A percentile compares a stretch with the other conserved stretches of the same genome.
Conservation (phyloP, 2,329 filamentous ascomycete genomes). For the Neonectria hederae region DNA sequence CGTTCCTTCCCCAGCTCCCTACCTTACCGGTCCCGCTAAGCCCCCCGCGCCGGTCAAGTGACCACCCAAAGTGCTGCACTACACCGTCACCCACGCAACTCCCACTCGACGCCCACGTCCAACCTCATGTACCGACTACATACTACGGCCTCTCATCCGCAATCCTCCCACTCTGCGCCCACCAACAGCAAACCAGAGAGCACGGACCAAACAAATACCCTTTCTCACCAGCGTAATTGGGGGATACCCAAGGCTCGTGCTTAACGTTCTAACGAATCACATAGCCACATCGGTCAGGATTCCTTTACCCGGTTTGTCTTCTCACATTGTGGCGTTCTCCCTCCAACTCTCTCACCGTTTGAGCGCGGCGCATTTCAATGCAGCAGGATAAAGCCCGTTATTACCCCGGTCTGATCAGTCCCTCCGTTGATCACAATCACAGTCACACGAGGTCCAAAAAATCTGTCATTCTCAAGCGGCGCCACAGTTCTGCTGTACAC, state of each 20-base stretch:
- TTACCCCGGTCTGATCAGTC: constrained; percentile 1
- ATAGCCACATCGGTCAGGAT: neutral
- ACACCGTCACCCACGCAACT: constrained; percentile 22
- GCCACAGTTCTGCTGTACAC: constrained; percentile 5
- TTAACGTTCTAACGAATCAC: constrained; percentile 6
- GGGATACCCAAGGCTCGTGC: neutral
- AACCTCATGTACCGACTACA: constrained; percentile 13
- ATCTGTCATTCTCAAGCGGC: constrained; percentile 2
- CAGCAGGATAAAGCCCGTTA: constrained; percentile 1
- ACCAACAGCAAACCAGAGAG: neutral
- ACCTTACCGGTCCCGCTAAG: constrained; percentile 23
- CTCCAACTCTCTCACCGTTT: constrained; percentile 10
- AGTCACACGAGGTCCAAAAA: constrained; percentile 19
- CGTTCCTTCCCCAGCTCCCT: constrained; percentile 5
- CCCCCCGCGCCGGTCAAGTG: constrained; percentile 30
- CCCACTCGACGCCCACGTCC: constrained; percentile 5
- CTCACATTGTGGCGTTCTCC: constrained; percentile 17
- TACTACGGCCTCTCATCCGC: constrained; percentile 1
- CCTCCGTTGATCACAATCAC: constrained; percentile 2
- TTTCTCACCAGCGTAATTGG: constrained; percentile 6
- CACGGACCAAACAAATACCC: neutral
- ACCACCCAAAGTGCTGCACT: constrained; percentile 25
- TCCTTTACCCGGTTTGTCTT: constrained; percentile 12
- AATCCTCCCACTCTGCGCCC: constrained; percentile 4
- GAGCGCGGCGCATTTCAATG: neutral